Conservation (phyloP, 2,329 filamentous ascomycete species). For the Nemania diffusa region DNA sequence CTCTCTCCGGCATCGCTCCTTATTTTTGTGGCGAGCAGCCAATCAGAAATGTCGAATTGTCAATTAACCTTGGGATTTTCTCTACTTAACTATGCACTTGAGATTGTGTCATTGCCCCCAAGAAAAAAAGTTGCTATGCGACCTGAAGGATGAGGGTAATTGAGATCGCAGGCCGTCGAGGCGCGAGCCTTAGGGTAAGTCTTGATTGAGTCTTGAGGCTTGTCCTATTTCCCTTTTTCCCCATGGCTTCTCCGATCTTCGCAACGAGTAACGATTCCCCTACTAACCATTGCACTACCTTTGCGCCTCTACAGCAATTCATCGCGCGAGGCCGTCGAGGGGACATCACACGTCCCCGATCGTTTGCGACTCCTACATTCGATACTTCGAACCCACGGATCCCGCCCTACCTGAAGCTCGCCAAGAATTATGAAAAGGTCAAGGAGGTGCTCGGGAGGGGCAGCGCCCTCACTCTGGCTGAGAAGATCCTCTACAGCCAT, state of each 20-base stretch:
- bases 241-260: conserved; percentile 9
- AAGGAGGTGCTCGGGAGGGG: conserved; percentile 62
- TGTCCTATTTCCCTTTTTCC: neutral
- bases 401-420: conserved; percentile 75
- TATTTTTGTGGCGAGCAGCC: conserved; percentile 17
- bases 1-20: conserved; percentile 37
- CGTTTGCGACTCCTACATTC: conserved; percentile 50
- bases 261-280: neutral
- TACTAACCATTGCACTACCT: neutral
- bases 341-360: conserved; percentile 42
- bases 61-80: conserved; percentile 38
- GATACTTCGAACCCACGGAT: conserved; percentile 60
- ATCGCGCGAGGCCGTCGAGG: conserved; percentile 40
- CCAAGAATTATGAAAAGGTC: conserved; percentile 70
- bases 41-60: conserved; percentile 43
- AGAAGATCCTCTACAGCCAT: conserved; percentile 99
- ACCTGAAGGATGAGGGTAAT: conserved; percentile 48
- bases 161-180: conserved; percentile 47
- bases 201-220: neutral
- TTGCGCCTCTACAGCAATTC: conserved; percentile 40
- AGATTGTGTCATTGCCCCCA: neutral
- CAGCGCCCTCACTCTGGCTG: conserved; percentile 82
- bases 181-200: conserved; percentile 47
- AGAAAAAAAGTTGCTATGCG: conserved; percentile 47
- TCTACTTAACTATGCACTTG: conserved; percentile 25